Evolutionary conservation across 2,329 filamentous ascomycete genomes (phyloP).

Genomic region (Colletotrichum tamarilloi): DNA sequence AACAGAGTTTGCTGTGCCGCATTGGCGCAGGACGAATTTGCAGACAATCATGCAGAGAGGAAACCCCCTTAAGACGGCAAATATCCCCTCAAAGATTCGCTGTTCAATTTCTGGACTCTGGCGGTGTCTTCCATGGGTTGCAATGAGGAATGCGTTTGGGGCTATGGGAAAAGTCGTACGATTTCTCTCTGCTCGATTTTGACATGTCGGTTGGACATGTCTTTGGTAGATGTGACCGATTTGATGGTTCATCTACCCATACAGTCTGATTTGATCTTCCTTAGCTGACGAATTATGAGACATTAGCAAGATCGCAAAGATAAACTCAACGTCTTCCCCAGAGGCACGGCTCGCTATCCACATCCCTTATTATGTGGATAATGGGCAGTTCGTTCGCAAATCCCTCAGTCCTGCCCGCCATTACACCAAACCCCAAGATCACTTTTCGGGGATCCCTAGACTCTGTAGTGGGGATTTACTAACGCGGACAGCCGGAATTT

Average conservation of each 20-base stretch:
- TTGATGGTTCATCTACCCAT: neutral
- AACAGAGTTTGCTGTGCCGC: conserved; percentile 15
- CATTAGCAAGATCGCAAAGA: conserved; percentile 1
- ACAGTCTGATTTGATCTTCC: neutral
- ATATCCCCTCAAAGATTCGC: neutral
- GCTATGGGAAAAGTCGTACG: neutral
- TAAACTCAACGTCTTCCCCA: conserved; percentile 11
- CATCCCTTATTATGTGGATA: conserved; percentile 28
- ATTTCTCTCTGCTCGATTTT: neutral
- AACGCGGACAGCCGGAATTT: conserved; percentile 6
- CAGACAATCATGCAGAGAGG: neutral
- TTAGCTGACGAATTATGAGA: neutral
- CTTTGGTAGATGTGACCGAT: neutral
- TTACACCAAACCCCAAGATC: neutral
- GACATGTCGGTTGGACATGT: neutral
- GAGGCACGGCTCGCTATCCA: neutral
- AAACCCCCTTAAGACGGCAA: neutral
- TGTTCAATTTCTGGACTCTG: neutral
- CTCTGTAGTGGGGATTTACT: conserved; percentile 1
- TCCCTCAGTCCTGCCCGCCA: neutral
- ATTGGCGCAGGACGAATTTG: conserved; percentile 7
- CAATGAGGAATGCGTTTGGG: neutral
- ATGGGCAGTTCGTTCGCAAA: neutral
- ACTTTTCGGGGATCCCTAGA: neutral
- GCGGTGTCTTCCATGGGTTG: neutral